Conservation (phyloP, 345 rosid genomes). For the Acer campestre region DNA sequence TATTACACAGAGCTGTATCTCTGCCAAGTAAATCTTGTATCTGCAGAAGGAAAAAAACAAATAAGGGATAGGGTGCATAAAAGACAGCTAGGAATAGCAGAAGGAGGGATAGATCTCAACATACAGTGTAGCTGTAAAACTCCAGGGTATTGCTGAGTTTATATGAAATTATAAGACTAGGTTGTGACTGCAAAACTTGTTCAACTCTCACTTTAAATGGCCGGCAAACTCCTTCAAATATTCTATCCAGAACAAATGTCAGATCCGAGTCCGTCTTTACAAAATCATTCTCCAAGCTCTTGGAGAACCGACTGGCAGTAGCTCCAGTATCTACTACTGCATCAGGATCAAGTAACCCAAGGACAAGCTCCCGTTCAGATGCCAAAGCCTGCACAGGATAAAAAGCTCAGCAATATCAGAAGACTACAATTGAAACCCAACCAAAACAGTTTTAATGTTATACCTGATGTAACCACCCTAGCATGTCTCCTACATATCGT, state of each 20-base stretch:
- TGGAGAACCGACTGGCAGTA: constrained; percentile 47
- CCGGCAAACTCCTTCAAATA: constrained; percentile 98
- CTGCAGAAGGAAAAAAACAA: constrained; percentile 37
- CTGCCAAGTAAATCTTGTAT: constrained; percentile 88
- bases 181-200: constrained; percentile 97
- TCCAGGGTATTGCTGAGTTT: constrained; percentile 91
- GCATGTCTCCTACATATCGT: constrained; percentile 97
- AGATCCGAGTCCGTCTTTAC: constrained; percentile 80
- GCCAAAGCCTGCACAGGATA: constrained; percentile 79
- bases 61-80: constrained; percentile 15
- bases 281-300: constrained; percentile 52
- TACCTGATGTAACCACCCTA: constrained; percentile 99
- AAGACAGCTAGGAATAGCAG: neutral
- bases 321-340: constrained; percentile 59
- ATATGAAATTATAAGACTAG: constrained; percentile 84
- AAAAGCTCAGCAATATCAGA: constrained; percentile 9
- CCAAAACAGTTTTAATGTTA: constrained; percentile 12
- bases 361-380: constrained; percentile 94
- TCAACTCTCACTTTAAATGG: constrained; percentile 99
- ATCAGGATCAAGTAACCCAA: constrained; percentile 81
- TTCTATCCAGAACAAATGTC: constrained; percentile 91
- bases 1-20: constrained; percentile 85
- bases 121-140: constrained; percentile 91
- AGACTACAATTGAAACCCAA: constrained; percentile 21
- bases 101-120: constrained; percentile 36